A percentile compares a stretch with the other conserved stretches of the same genome.
phyloP scores from a whole-genome alignment of 495 filamentous ascomycete genomes.

The Hyphodiscus hymeniophilus region DNA sequence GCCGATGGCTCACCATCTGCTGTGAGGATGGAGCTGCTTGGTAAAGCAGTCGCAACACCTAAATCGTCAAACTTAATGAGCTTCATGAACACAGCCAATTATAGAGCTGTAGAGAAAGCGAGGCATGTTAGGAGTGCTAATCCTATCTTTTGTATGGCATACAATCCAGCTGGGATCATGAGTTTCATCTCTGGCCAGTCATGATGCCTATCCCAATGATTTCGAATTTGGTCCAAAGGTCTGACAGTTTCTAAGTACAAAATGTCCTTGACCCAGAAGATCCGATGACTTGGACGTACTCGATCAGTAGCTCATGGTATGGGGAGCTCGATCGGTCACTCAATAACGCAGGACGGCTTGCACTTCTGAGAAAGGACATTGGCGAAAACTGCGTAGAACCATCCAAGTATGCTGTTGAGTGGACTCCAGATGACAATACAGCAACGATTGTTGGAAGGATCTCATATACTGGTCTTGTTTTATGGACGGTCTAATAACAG shows the following conservation, averaged over 20 bases:
- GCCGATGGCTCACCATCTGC: slow-evolving; percentile 7
- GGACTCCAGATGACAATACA: slow-evolving; percentile 34
- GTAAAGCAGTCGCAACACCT: slow-evolving; percentile 1
- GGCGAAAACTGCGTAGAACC: slow-evolving; percentile 28
- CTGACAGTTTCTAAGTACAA: slow-evolving; percentile 4
- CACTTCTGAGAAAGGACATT: slow-evolving; percentile 30
- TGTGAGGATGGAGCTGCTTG: slow-evolving; percentile 4
- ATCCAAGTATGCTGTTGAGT: slow-evolving; percentile 31
- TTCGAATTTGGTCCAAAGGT: no score
- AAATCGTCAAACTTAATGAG: background rate
- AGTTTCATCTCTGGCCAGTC: background rate
- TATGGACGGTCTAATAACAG: no score
- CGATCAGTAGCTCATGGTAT: slow-evolving; percentile 7
- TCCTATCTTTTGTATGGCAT: background rate
- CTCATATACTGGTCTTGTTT: no score
- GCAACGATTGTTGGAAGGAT: slow-evolving; percentile 29
- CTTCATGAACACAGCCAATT: slow-evolving; percentile 1
- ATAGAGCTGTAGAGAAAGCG: background rate
- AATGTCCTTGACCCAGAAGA: slow-evolving; percentile 26
- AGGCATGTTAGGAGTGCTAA: background rate
- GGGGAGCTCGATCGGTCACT: slow-evolving; percentile 21
- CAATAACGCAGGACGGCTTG: slow-evolving; percentile 23
- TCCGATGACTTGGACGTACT: slow-evolving; percentile 38
- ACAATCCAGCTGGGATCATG: background rate
- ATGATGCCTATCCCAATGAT: background rate